Base-by-base conservation (phyloP, 2,329 filamentous ascomycete genomes). In the Trichoderma sp. region DNA sequence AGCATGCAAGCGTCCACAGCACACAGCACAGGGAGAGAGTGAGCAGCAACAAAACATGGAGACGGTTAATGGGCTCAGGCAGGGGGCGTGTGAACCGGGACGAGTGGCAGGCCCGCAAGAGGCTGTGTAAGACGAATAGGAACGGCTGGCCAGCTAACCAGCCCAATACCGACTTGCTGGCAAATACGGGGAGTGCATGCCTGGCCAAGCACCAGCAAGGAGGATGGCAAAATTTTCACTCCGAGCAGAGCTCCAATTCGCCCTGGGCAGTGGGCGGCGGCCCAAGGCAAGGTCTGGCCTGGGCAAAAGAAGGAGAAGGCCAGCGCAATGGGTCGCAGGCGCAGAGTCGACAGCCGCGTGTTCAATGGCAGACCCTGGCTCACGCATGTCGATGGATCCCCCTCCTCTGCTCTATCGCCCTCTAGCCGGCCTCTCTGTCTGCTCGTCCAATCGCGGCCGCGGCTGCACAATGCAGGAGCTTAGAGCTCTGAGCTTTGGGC, bases 401-500 rank as follows among this genome's bases (percentile, higher is more conserved):
- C 64, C 64, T 66, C 64, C 54, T 66, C 64, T 55, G 34, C 26
- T 46, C 59, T 18, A 54, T 46, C 51, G 52, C 6, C 51, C 51
- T 55, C 34, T 65, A 43, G 32, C 13, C 32, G 52, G 61, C 63
- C 49, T 59, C 64, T 58, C 8, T 66, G 10, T 28, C 37, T 43
- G 54, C 21, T 43, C 56, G 6, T 56, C 63, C 63, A 66, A 66
- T 66, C 52, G 52, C 52, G 16, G 37, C n/a, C 32, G 21, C 32
- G 49, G 64, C 64, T 66, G 64, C 64, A 66, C 39, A 56, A 66
- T 66, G 64, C 64, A 66, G 64, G 64, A 66, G 64, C 64, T 66
- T 66, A 66, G 64, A 66, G 34, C 61, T 46, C 43, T 64, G 59
- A 49, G 37, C 24, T 24, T 61, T 65, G 64, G 64, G 64, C 54